phyloP scores from a whole-genome alignment of 306 rosid genomes.

The Quercus berberidifolia region DNA sequence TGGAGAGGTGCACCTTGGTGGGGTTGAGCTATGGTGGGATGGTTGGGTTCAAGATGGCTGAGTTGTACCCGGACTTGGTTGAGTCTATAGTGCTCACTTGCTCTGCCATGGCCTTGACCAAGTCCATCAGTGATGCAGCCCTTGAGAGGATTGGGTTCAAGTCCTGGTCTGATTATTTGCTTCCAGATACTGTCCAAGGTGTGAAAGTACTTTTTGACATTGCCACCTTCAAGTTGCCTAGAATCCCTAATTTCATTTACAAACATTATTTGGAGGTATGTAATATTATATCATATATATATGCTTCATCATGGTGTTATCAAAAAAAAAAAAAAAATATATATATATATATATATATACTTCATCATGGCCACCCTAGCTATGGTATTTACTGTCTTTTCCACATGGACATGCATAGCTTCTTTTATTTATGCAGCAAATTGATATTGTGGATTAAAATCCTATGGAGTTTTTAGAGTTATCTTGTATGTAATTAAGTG shows the following conservation, averaged over 20 bases:
- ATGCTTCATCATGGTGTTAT: too few species aligned
- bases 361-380: too few species aligned
- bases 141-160: conserved; percentile 25
- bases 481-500: too few species aligned
- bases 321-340: too few species aligned
- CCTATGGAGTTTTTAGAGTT: too few species aligned
- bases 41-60: conserved; percentile 40
- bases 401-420: too few species aligned
- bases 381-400: too few species aligned
- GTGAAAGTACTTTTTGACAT: conserved; percentile 8
- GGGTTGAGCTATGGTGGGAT: conserved; percentile 42
- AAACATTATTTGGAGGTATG: conserved; percentile 29
- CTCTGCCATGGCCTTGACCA: conserved; percentile 30
- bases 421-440: too few species aligned
- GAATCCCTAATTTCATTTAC: conserved; percentile 25
- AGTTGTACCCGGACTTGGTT: conserved; percentile 32
- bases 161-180: conserved; percentile 27
- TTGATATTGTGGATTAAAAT: too few species aligned
- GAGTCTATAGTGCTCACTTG: conserved; percentile 31
- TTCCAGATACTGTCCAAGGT: conserved; percentile 30
- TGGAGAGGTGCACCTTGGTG: conserved; percentile 31
- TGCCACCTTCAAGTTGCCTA: conserved; percentile 21
- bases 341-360: too few species aligned
- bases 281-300: too few species aligned
- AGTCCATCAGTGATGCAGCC: conserved; percentile 7